These are phyloP conservation scores for Austropuccinia psidii DNA, from an alignment of 1,284 basidiomycete species.

Conservation along the genomic window DNA sequence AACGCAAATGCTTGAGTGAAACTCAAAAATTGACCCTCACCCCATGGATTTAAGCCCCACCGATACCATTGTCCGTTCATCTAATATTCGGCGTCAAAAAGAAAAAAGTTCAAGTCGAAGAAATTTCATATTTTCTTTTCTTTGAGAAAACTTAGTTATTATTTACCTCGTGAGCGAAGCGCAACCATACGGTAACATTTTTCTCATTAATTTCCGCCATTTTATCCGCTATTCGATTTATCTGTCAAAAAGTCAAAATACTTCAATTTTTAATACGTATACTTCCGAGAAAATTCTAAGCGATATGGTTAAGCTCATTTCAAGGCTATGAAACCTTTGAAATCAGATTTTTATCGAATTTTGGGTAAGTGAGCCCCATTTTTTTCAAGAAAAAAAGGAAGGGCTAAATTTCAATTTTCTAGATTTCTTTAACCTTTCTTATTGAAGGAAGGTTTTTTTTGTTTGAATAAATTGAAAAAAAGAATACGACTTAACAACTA, in stretches of 20 bases:
- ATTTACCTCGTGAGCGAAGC: slow-evolving; percentile 27
- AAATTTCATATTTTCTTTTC: background rate
- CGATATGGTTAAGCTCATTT: too few species aligned
- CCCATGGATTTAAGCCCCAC: slow-evolving; percentile 12
- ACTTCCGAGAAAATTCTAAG: too few species aligned
- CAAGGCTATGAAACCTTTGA: too few species aligned
- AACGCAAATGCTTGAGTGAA: background rate
- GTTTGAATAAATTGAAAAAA: too few species aligned
- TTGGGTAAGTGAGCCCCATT: too few species aligned
- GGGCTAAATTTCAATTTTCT: too few species aligned
- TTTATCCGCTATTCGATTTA: slow-evolving; percentile 10
- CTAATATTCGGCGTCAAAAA: background rate
- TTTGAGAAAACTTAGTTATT: background rate
- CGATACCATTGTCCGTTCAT: slow-evolving; percentile 30
- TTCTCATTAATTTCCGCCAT: slow-evolving; percentile 24
- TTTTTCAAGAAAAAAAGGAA: too few species aligned
- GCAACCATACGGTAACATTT: slow-evolving; percentile 23
- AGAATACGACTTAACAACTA: background rate
- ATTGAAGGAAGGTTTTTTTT: too few species aligned
- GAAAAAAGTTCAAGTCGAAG: background rate
- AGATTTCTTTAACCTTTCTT: too few species aligned
- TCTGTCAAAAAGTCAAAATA: too few species aligned
- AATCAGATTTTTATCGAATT: too few species aligned
- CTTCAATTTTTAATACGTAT: too few species aligned
- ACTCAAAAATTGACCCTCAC: background rate